Evolutionary conservation across 2,329 filamentous ascomycete species (phyloP).

Genomic region (Cladosporium colombiae): DNA sequence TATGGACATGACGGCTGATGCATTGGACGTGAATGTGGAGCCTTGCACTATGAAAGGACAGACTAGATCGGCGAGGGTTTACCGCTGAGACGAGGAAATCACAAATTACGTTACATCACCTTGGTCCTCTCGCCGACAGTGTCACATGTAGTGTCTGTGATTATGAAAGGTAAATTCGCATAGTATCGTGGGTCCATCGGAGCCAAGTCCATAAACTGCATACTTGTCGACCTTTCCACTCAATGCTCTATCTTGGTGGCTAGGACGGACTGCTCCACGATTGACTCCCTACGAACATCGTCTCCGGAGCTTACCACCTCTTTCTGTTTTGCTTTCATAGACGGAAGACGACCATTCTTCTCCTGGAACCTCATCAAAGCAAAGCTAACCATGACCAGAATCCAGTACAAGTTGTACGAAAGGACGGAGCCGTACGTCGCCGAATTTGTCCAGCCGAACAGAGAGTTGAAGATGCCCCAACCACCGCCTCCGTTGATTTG

Average conservation of each 20-base stretch:
- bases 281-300: neutral
- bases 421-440: constrained; percentile 86
- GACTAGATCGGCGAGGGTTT: neutral
- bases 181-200: neutral
- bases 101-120: neutral
- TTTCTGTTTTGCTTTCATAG: neutral
- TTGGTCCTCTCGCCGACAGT: neutral
- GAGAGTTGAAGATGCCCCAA: constrained; percentile 85
- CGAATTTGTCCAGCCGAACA: constrained; percentile 85
- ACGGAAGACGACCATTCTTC: constrained; percentile 45
- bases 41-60: neutral
- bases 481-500: constrained; percentile 70
- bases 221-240: neutral
- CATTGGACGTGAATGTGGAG: constrained; percentile 8
- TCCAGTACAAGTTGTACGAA: constrained; percentile 86
- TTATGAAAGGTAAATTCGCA: neutral
- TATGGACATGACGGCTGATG: constrained; percentile 19
- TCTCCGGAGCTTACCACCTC: neutral
- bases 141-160: neutral
- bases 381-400: constrained; percentile 67
- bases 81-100: constrained; percentile 5
- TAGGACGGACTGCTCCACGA: neutral
- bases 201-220: neutral
- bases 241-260: neutral
- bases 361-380: constrained; percentile 68